phyloP scores from a whole-genome alignment of 2,329 filamentous ascomycete species.

The Diaporthe helianthi region DNA sequence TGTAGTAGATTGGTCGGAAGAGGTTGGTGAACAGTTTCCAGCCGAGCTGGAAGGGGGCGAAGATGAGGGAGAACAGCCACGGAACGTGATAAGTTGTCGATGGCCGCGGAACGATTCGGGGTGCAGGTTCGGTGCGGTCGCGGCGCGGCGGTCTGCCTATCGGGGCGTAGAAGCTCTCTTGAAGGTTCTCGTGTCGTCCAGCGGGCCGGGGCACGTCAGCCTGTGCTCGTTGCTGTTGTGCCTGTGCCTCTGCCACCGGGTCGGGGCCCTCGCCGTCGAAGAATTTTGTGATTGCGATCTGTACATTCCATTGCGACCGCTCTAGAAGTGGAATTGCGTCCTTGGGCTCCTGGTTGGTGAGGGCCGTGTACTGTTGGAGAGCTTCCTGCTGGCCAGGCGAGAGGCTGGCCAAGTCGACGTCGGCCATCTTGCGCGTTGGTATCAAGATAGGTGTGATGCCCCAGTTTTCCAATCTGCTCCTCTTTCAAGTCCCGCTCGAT shows the following conservation, averaged over 20 bases:
- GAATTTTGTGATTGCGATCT: constrained; percentile 97
- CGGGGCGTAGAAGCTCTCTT: constrained; percentile 59
- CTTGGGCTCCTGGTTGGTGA: constrained; percentile 82
- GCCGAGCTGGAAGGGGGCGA: constrained; percentile 78
- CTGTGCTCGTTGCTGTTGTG: constrained; percentile 55
- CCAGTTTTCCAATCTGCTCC: not conserved
- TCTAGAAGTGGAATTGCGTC: constrained; percentile 81
- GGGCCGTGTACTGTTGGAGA: constrained; percentile 85
- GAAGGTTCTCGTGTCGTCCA: constrained; percentile 76
- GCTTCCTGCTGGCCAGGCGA: constrained; percentile 80
- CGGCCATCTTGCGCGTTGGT: constrained; percentile 49
- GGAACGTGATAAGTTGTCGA: constrained; percentile 74
- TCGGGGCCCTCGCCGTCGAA: constrained; percentile 94
- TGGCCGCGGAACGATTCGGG: constrained; percentile 81
- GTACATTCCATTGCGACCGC: constrained; percentile 94
- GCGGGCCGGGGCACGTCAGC: constrained; percentile 67
- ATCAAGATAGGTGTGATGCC: not conserved
- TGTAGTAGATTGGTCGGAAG: constrained; percentile 76
- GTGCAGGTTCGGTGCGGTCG: constrained; percentile 70
- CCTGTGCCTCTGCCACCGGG: constrained; percentile 77
- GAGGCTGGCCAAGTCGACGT: constrained; percentile 71
- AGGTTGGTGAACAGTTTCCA: constrained; percentile 74
- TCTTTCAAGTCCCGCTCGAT: not conserved
- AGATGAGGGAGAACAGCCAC: constrained; percentile 77
- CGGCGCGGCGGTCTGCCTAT: constrained; percentile 43